Evolutionary conservation across 2,329 filamentous ascomycete species (phyloP).

Genomic region (Pseudogymnoascus sp.): DNA sequence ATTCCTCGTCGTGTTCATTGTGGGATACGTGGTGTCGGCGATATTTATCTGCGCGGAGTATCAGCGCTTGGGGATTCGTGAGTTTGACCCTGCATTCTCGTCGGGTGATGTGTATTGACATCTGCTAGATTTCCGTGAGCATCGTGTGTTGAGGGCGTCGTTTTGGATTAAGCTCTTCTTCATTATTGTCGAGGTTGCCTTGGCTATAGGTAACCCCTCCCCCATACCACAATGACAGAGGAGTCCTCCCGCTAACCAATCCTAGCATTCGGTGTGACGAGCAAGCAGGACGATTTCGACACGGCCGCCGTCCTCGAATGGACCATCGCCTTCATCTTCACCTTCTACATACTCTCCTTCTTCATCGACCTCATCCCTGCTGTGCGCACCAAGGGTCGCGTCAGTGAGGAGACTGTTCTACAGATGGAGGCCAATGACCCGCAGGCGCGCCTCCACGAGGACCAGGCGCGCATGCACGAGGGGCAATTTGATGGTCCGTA

Average conservation of each 20-base stretch:
- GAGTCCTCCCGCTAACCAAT: neutral
- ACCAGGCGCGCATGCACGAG: neutral
- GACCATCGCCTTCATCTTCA: constrained; percentile 74
- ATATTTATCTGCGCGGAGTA: constrained; percentile 89
- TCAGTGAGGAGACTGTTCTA: constrained; percentile 20
- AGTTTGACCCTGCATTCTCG: constrained; percentile 23
- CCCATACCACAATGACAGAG: neutral
- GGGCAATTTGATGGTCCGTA: neutral
- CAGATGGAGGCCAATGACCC: constrained; percentile 25
- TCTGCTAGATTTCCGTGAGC: constrained; percentile 59
- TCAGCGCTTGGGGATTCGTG: constrained; percentile 68
- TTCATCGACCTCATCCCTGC: constrained; percentile 80
- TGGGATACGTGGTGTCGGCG: constrained; percentile 74
- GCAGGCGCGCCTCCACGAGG: neutral
- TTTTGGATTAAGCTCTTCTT: constrained; percentile 87
- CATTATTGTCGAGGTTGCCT: constrained; percentile 66
- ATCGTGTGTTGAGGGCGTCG: constrained; percentile 62
- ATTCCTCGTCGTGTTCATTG: constrained; percentile 77
- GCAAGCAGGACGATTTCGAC: neutral
- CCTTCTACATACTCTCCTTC: constrained; percentile 81
- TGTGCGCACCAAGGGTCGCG: constrained; percentile 15
- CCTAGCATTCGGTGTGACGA: neutral
- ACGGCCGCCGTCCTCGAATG: constrained; percentile 45
- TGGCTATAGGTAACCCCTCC: constrained; percentile 46
- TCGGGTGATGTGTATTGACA: neutral